These are phyloP conservation scores for Glaciozyma antarctica DNA, from an alignment of 768 basidiomycete genomes.

Conservation along the genomic window DNA sequence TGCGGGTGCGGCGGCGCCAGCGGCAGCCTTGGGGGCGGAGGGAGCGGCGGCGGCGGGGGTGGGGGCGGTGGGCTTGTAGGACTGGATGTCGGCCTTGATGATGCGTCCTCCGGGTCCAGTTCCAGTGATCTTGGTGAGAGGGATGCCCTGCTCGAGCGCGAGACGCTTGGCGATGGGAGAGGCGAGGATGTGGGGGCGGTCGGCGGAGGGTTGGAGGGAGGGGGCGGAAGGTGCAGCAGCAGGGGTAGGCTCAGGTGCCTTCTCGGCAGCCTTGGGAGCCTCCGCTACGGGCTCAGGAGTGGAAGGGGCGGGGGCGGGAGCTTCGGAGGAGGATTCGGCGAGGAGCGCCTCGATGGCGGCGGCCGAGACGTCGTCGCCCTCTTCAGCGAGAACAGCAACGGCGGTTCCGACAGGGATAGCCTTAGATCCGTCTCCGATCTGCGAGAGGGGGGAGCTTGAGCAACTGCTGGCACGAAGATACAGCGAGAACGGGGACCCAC, in stretches of 20 bases:
- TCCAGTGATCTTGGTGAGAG: slow-evolving; percentile 79
- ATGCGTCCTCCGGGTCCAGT: slow-evolving; percentile 90
- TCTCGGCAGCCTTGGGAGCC: slow-evolving; percentile 49
- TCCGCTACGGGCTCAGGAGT: slow-evolving; percentile 31
- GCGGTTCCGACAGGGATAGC: slow-evolving; percentile 72
- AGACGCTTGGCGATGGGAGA: slow-evolving; percentile 95
- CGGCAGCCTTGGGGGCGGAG: slow-evolving; percentile 44
- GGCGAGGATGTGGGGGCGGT: slow-evolving; percentile 79
- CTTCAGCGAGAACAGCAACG: slow-evolving; percentile 87
- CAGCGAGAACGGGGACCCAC: slow-evolving; percentile 46
- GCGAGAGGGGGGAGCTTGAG: neutral
- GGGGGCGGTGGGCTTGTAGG: slow-evolving; percentile 56
- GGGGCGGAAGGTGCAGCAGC: slow-evolving; percentile 34
- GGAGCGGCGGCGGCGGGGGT: slow-evolving; percentile 45
- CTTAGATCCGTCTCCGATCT: slow-evolving; percentile 80
- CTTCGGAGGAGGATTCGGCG: slow-evolving; percentile 33
- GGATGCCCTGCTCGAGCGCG: slow-evolving; percentile 86
- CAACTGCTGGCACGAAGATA: neutral
- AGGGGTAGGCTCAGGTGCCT: no score
- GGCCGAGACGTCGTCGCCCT: slow-evolving; percentile 85
- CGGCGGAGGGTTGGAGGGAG: slow-evolving; percentile 29
- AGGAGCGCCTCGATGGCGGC: slow-evolving; percentile 49
- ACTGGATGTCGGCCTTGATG: slow-evolving; percentile 87
- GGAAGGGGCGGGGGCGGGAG: slow-evolving; percentile 18
- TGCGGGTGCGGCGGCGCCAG: slow-evolving; percentile 49